A percentile compares a stretch with the other conserved stretches of the same genome.
These are phyloP conservation scores for Lentinula detonsa DNA, from an alignment of 768 basidiomycete species.

Conservation along the genomic window DNA sequence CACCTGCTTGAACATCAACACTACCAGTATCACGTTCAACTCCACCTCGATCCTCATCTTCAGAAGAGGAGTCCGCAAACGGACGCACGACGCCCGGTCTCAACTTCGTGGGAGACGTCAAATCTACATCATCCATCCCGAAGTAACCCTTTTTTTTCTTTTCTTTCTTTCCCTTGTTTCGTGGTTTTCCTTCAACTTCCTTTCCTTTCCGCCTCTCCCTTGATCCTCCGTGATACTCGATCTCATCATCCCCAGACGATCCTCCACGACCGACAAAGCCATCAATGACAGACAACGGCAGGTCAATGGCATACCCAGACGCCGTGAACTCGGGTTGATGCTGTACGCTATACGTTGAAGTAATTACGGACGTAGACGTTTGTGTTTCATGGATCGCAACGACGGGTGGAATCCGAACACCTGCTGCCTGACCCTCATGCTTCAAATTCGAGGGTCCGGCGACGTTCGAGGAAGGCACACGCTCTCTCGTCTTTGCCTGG, in stretches of 20 bases:
- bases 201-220: background rate
- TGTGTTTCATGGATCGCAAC: background rate
- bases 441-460: background rate
- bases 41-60: background rate
- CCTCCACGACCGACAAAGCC: background rate
- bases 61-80: background rate
- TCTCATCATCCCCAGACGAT: background rate
- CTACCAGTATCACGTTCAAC: background rate
- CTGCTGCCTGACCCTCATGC: background rate
- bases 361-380: background rate
- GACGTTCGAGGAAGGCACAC: background rate
- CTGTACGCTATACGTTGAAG: background rate
- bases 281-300: background rate
- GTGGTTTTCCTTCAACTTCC: background rate
- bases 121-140: conserved; percentile 4
- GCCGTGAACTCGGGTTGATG: conserved; percentile 4
- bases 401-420: background rate
- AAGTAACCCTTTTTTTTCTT: background rate
- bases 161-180: background rate
- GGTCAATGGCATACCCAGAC: conserved; percentile 2
- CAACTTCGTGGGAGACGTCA: background rate
- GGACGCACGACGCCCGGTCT: background rate
- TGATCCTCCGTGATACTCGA: background rate
- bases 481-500: background rate
- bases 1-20: no score